Percentiles rank a stretch among this genome's conserved stretches.
These are phyloP conservation scores for Nannizziopsis arthrosporioides DNA, from an alignment of 2,329 filamentous ascomycete species.

Conservation along the genomic window DNA sequence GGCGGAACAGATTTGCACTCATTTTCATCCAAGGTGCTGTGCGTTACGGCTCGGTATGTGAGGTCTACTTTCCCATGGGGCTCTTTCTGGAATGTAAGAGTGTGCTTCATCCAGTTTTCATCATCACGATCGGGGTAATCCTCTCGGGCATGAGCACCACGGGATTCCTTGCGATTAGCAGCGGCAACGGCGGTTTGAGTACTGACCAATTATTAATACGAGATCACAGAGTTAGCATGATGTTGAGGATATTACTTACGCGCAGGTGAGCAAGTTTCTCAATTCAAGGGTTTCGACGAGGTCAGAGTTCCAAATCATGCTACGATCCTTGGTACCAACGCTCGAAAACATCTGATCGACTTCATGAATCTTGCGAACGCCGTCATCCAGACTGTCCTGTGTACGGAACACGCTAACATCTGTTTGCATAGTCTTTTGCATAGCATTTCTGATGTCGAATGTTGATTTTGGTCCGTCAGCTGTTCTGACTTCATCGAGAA, in stretches of 20 bases:
- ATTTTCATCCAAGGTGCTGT: conserved; percentile 76
- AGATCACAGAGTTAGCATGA: background rate
- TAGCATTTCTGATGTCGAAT: conserved; percentile 73
- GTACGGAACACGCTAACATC: conserved; percentile 96
- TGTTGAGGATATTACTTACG: conserved; percentile 46
- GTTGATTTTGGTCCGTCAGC: conserved; percentile 78
- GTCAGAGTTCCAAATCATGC: conserved; percentile 99
- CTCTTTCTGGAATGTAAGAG: conserved; percentile 85
- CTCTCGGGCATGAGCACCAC: conserved; percentile 93
- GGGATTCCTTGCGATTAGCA: conserved; percentile 89
- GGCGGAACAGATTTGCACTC: conserved; percentile 95
- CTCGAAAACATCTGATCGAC: conserved; percentile 71
- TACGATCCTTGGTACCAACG: conserved; percentile 92
- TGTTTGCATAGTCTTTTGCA: conserved; percentile 98
- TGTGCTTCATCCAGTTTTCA: conserved; percentile 99
- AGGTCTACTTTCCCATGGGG: conserved; percentile 81
- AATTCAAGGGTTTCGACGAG: conserved; percentile 93
- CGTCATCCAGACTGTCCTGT: conserved; percentile 84
- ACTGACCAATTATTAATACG: conserved; percentile 32
- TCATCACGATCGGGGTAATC: conserved; percentile 94
- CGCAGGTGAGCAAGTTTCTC: conserved; percentile 90
- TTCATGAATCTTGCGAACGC: conserved; percentile 74
- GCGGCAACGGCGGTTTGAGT: conserved; percentile 85
- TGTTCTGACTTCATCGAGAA: conserved; percentile 75
- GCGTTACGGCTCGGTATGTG: conserved; percentile 71